phyloP scores from a whole-genome alignment of 108 stramenopile species.

The Hondaea fermentalgiana region DNA sequence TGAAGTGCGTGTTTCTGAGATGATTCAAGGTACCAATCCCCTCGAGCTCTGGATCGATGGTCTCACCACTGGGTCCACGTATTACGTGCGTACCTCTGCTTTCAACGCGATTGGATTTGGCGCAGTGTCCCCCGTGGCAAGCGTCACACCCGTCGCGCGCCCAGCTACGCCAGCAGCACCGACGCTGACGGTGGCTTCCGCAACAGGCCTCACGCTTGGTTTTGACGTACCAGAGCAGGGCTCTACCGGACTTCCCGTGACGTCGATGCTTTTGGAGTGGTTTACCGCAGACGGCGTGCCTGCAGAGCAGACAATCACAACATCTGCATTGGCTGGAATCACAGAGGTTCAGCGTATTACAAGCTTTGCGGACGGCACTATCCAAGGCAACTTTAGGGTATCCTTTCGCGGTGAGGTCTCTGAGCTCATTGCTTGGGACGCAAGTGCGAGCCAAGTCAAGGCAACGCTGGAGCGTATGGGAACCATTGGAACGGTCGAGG shows the following conservation, averaged over 20 bases:
- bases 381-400: conserved; percentile 66
- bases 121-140: conserved; percentile 33
- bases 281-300: conserved; percentile 37
- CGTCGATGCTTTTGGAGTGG: conserved; percentile 30
- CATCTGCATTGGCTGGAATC: conserved; percentile 53
- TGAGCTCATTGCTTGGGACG: conserved; percentile 61
- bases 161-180: conserved; percentile 32
- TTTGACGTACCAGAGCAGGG: conserved; percentile 36
- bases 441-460: conserved; percentile 57
- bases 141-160: conserved; percentile 48
- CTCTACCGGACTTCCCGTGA: not conserved
- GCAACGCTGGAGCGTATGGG: conserved; percentile 50
- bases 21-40: conserved; percentile 49
- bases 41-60: conserved; percentile 44
- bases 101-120: conserved; percentile 66
- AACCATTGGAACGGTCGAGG: conserved; percentile 60
- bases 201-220: conserved; percentile 41
- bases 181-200: conserved; percentile 27
- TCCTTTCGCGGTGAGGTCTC: conserved; percentile 58
- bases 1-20: conserved; percentile 36
- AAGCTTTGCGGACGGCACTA: conserved; percentile 47
- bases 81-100: conserved; percentile 62
- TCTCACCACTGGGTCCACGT: conserved; percentile 46
- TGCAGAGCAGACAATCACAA: conserved; percentile 68
- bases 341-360: conserved; percentile 54